These are phyloP conservation scores for Ustulina deusta DNA, from an alignment of 2,329 filamentous ascomycete species.

Conservation along the genomic window DNA sequence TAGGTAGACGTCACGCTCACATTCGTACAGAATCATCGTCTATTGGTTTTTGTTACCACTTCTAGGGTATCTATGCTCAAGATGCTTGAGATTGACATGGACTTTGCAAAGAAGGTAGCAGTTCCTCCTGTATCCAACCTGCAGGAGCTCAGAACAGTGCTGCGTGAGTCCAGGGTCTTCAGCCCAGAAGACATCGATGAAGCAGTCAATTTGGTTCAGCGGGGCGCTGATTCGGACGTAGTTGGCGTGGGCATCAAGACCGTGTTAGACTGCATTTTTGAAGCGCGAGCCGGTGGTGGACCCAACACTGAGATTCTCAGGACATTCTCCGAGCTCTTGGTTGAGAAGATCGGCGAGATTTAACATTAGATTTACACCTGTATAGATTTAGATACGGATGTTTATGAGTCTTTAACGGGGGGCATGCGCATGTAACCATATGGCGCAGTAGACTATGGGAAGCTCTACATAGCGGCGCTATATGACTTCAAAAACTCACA, in stretches of 20 bases:
- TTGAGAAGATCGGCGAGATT: conserved; percentile 39
- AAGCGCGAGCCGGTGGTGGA: conserved; percentile 36
- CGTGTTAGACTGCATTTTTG: conserved; percentile 39
- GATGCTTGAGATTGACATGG: conserved; percentile 40
- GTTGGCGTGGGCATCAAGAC: conserved; percentile 39
- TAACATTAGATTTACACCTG: conserved; percentile 27
- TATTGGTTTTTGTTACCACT: conserved; percentile 39
- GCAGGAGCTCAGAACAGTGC: conserved; percentile 30
- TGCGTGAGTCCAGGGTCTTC: conserved; percentile 36
- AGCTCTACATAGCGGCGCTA: not conserved
- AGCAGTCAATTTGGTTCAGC: conserved; percentile 28
- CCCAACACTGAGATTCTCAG: conserved; percentile 28
- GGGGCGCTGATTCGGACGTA: conserved; percentile 28
- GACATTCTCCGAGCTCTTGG: conserved; percentile 35
- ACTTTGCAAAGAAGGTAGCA: conserved; percentile 40
- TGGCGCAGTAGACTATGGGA: not conserved
- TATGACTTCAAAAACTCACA: not conserved
- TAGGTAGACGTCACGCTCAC: conserved; percentile 15
- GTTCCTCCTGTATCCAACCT: conserved; percentile 33
- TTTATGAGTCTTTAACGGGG: not conserved
- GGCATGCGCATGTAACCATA: not conserved
- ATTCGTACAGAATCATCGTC: conserved; percentile 35
- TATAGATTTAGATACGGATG: conserved; percentile 26
- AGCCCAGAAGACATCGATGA: conserved; percentile 36
- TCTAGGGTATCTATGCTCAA: conserved; percentile 38